Evolutionary conservation across 129 eudicot species (phyloP).

Genomic region (Helianthus annuus): HanXRQr2.0-SUNRISE NC_035441.2:178321779-178322278

Average conservation of each 20-base stretch:
- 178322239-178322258: neutral
- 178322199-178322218: constrained; percentile 69
- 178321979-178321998: constrained; percentile 97
- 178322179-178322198: constrained; percentile 98
- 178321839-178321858: constrained; percentile 54
- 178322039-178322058: neutral
- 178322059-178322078: constrained; percentile 5
- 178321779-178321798: constrained; percentile 93
- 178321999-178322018: neutral
- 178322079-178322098: constrained; percentile 49
- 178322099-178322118: constrained; percentile 93
- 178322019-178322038: neutral
- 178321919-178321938: constrained; percentile 97
- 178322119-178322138: constrained; percentile 97
- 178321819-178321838: constrained; percentile 98
- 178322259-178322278: constrained; percentile 69
- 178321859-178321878: neutral
- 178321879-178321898: neutral
- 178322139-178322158: constrained; percentile 98
- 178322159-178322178: constrained; percentile 99
- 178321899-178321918: constrained; percentile 51
- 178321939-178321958: constrained; percentile 92
- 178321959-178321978: constrained; percentile 91
- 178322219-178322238: neutral
- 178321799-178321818: constrained; percentile 98